phyloP scores from a whole-genome alignment of 129 eudicot genomes.

The Pulicaria dysenterica region DNA sequence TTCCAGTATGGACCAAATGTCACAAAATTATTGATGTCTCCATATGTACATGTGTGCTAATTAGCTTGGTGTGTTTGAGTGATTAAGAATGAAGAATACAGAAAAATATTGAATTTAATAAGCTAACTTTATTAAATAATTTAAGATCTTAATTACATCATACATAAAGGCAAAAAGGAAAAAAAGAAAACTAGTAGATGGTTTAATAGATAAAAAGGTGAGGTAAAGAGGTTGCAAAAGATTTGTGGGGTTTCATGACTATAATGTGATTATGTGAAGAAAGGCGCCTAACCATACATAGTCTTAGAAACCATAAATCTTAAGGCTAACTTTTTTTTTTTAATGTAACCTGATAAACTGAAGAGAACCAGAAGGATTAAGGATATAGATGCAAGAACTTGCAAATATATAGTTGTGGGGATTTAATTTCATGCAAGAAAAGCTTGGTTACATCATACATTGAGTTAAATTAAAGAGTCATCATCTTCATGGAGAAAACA shows the following conservation, averaged over 20 bases:
- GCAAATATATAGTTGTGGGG: neutral
- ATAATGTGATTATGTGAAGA: too few relatives aligned
- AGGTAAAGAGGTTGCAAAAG: too few relatives aligned
- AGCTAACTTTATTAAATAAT: neutral
- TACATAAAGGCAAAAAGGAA: neutral
- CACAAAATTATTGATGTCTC: conserved; percentile 11
- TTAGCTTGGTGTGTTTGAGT: conserved; percentile 13
- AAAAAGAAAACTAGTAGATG: too few relatives aligned
- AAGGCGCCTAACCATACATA: too few relatives aligned
- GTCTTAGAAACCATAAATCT: too few relatives aligned
- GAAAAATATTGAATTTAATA: neutral
- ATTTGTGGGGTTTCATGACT: too few relatives aligned
- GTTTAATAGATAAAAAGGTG: too few relatives aligned
- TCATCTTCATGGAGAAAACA: neutral
- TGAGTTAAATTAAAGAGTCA: neutral
- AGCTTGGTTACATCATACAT: neutral
- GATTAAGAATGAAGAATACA: neutral
- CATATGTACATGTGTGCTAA: conserved; percentile 1
- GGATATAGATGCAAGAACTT: neutral
- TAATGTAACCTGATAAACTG: too few relatives aligned
- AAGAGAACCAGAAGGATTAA: neutral
- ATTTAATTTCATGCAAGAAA: neutral
- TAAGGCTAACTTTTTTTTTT: too few relatives aligned
- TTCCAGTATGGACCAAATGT: conserved; percentile 23
- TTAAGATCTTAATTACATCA: neutral